Base-by-base conservation (phyloP, 129 eudicot species). In the Lactuca sativa region DNA sequence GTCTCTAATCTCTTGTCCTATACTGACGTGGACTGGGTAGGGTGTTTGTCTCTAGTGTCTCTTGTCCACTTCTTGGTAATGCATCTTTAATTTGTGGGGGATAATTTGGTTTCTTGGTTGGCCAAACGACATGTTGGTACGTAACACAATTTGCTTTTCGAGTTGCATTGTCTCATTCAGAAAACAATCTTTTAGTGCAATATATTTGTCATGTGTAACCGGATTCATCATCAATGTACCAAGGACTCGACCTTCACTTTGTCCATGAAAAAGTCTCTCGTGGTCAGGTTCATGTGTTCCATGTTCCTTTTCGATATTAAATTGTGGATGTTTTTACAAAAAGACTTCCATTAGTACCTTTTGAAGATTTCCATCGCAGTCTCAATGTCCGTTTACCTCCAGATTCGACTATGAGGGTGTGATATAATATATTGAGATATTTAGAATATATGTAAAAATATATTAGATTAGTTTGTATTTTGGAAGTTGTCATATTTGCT, bases 321-420 rank as follows among this genome's bases (percentile, higher is more conserved):
- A 51, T 51, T 51, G 56, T n/a, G 4, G 56, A 51, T 51, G 13
- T 51, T 4, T 51, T 51, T n/a, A 51, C 56, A 12, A 51, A 51
- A 3, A 1, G 56, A 7, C 15, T 51, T 7, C 2, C 56, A 7
- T n/a, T 7, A 4, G 13, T 51, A 51, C 13, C 0, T 7, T 51
- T 51, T 51, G 14, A 51, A 7, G 56, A 51, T 51, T 51, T 13
- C 21, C 13, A n/a, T 7, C 4, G 4, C 56, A 51, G 56, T 51
- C 56, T 51, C 56, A 13, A 0, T 1, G 15, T 51, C 14, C 56
- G 14, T 9, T n/a, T n/a, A 7, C 14, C 56, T 51, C n/a, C n/a
- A n/a, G n/a, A n/a, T n/a, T n/a, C n/a, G n/a, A 51, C 56, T 51
- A n/a, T n/a, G 56, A n/a, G 56, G 56, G 56, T 6, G 56, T 51